phyloP scores from a whole-genome alignment of 2,329 filamentous ascomycete genomes.

The Pseudogymnoascus sp. region DNA sequence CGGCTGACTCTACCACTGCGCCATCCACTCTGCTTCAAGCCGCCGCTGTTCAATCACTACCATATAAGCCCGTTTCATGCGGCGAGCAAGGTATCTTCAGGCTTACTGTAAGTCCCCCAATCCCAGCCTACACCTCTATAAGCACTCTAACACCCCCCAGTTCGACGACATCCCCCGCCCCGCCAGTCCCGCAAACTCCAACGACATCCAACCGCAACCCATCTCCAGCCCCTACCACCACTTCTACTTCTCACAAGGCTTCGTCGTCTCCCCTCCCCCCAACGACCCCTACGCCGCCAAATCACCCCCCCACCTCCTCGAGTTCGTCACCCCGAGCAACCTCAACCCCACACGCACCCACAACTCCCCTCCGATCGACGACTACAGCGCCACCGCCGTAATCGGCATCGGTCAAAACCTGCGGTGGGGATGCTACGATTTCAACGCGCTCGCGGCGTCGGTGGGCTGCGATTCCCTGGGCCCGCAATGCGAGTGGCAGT shows the following conservation, averaged over 20 bases:
- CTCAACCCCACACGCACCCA: neutral
- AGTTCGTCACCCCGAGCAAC: conserved; percentile 27
- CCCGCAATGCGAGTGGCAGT: conserved; percentile 31
- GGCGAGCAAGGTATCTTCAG: conserved; percentile 24
- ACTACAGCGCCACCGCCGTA: neutral
- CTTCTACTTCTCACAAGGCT: conserved; percentile 32
- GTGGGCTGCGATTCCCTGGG: conserved; percentile 34
- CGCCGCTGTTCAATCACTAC: neutral
- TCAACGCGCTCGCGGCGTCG: conserved; percentile 29
- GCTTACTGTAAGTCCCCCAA: conserved; percentile 20
- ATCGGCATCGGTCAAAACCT: conserved; percentile 14
- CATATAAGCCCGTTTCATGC: conserved; percentile 12
- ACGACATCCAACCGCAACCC: conserved; percentile 19
- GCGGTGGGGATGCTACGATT: conserved; percentile 32
- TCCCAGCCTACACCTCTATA: neutral
- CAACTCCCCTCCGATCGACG: neutral
- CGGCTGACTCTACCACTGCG: neutral
- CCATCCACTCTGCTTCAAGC: neutral
- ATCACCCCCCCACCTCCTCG: conserved; percentile 25
- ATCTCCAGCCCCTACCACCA: conserved; percentile 29
- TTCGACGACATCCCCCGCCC: conserved; percentile 28
- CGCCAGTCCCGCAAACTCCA: conserved; percentile 16
- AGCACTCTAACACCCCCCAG: conserved; percentile 16
- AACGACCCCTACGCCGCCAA: conserved; percentile 26
- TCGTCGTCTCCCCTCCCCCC: conserved; percentile 27